Conservation (phyloP, 176 grass and related monocot genomes). For the Oryza officinalis region DNA sequence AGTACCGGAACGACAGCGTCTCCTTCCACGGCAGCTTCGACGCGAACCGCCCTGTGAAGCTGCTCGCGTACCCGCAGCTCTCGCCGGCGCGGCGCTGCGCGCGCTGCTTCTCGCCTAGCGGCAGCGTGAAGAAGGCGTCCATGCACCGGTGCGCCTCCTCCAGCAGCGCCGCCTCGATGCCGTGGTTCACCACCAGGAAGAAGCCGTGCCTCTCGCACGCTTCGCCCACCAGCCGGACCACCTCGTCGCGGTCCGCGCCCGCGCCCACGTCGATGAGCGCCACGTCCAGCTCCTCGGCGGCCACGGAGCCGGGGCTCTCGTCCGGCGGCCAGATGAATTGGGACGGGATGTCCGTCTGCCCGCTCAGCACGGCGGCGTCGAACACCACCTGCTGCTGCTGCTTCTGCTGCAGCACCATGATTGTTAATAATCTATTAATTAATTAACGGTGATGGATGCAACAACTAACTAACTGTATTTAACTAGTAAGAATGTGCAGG, state of each 20-base stretch:
- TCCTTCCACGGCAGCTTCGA: slow-evolving; percentile 97
- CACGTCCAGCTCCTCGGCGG: slow-evolving; percentile 58
- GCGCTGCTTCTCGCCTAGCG: slow-evolving; percentile 75
- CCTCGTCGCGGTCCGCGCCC: neutral
- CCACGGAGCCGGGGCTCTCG: slow-evolving; percentile 64
- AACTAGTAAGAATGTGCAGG: no score
- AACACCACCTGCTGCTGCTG: slow-evolving; percentile 40
- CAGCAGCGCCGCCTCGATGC: slow-evolving; percentile 58
- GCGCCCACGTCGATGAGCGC: slow-evolving; percentile 80
- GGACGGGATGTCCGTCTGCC: slow-evolving; percentile 45
- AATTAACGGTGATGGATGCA: no score
- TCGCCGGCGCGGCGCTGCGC: slow-evolving; percentile 63
- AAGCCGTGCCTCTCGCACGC: slow-evolving; percentile 82
- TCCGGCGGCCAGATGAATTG: slow-evolving; percentile 85
- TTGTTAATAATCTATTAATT: neutral
- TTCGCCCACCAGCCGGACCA: slow-evolving; percentile 37
- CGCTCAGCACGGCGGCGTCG: slow-evolving; percentile 65
- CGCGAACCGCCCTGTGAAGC: slow-evolving; percentile 83
- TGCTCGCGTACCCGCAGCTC: slow-evolving; percentile 94
- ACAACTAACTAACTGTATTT: no score
- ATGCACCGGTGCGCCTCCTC: slow-evolving; percentile 66
- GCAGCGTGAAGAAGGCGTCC: slow-evolving; percentile 78
- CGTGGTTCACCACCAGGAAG: slow-evolving; percentile 93
- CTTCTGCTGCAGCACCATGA: slow-evolving; percentile 19
- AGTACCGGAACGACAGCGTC: slow-evolving; percentile 79